A percentile compares a stretch with the other conserved stretches of the same genome.
phyloP scores from a whole-genome alignment of 805 yeast genomes.

The Clavispora asparagi region DNA sequence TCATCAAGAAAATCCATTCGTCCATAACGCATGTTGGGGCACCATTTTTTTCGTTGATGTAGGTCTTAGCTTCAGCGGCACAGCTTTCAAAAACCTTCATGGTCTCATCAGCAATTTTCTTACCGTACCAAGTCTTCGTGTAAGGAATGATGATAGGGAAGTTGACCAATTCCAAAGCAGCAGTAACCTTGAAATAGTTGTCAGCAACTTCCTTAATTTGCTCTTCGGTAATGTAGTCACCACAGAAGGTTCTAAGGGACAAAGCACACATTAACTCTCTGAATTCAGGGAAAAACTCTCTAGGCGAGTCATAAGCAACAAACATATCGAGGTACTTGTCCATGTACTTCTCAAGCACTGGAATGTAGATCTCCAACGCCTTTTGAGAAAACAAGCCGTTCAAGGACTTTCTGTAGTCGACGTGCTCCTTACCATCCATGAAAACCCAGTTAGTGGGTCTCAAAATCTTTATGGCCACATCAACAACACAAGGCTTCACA shows the following conservation, averaged over 20 bases:
- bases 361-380: constrained; percentile 81
- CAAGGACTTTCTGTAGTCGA: constrained; percentile 85
- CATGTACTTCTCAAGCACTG: constrained; percentile 78
- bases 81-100: constrained; percentile 88
- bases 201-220: constrained; percentile 87
- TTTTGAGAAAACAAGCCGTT: constrained; percentile 83
- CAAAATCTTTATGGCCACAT: constrained; percentile 88
- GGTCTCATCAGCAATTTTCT: constrained; percentile 85
- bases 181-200: constrained; percentile 86
- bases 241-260: constrained; percentile 91
- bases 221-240: constrained; percentile 87
- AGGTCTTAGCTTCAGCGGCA: constrained; percentile 81
- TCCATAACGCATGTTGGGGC: constrained; percentile 88
- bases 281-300: constrained; percentile 83
- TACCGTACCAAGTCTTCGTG: constrained; percentile 98
- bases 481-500: constrained; percentile 97
- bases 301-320: constrained; percentile 58
- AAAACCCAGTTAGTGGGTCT: constrained; percentile 98
- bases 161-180: constrained; percentile 94
- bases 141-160: constrained; percentile 95
- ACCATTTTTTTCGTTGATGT: constrained; percentile 67
- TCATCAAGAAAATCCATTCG: constrained; percentile 88
- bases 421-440: constrained; percentile 91
- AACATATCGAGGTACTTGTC: constrained; percentile 74
- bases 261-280: constrained; percentile 95